Evolutionary conservation across 2,329 filamentous ascomycete species (phyloP).

Genomic region (Lecanicillium sp.): DNA sequence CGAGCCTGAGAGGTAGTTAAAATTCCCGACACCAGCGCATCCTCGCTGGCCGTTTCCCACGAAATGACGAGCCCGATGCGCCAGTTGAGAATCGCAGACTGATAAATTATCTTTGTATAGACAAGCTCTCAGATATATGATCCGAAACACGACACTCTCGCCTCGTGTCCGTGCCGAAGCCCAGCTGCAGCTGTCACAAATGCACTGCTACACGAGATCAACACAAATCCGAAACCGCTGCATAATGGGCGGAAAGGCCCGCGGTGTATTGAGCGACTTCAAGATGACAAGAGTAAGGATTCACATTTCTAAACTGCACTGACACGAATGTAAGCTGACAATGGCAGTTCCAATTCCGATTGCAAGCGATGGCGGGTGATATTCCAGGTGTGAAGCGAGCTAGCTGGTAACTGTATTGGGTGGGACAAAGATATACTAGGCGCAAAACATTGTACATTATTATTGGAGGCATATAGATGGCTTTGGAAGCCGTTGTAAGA

Average conservation of each 20-base stretch:
- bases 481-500: slow-evolving; percentile 3
- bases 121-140: slow-evolving; percentile 88
- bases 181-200: slow-evolving; percentile 85
- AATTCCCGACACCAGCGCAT: not conserved
- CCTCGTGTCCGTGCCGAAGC: slow-evolving; percentile 79
- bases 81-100: not conserved
- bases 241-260: slow-evolving; percentile 80
- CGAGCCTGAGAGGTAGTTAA: slow-evolving; percentile 75
- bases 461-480: not conserved
- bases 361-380: slow-evolving; percentile 78
- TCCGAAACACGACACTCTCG: slow-evolving; percentile 84
- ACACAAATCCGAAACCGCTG: slow-evolving; percentile 95
- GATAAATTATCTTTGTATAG: slow-evolving; percentile 34
- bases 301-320: not conserved
- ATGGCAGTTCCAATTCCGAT: slow-evolving; percentile 78
- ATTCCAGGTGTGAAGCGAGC: slow-evolving; percentile 93
- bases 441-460: not conserved
- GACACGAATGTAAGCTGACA: slow-evolving; percentile 15
- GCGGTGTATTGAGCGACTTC: slow-evolving; percentile 89
- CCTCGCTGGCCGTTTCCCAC: not conserved
- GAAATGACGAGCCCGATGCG: not conserved
- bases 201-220: slow-evolving; percentile 91
- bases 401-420: slow-evolving; percentile 63
- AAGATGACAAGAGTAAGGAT: slow-evolving; percentile 76
- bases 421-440: too few relatives aligned